A percentile compares a stretch with the other conserved stretches of the same genome.
Evolutionary conservation across 2,329 filamentous ascomycete species (phyloP).

Genomic region (Colletotrichum tropicicola): DNA sequence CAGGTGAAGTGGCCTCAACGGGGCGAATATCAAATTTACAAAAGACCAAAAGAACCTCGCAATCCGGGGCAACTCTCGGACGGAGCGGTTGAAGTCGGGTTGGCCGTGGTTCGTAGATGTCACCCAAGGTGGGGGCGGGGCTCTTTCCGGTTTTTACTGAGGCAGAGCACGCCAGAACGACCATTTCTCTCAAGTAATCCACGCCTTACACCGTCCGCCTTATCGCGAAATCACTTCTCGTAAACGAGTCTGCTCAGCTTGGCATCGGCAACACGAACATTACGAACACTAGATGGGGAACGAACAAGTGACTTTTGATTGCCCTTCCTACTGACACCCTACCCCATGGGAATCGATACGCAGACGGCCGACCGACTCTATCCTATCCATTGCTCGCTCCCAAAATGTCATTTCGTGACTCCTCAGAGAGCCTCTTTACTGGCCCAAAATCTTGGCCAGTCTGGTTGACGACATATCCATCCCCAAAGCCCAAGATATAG

Average conservation of each 20-base stretch:
- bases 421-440: slow-evolving; percentile 1
- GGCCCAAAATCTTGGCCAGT: slow-evolving; percentile 3
- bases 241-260: neutral
- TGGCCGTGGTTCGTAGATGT: slow-evolving; percentile 15
- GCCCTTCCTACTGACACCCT: slow-evolving; percentile 16
- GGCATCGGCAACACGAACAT: neutral
- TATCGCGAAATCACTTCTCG: neutral
- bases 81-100: slow-evolving; percentile 1
- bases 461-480: slow-evolving; percentile 24
- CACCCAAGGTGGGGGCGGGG: slow-evolving; percentile 28
- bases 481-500: slow-evolving; percentile 24
- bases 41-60: neutral
- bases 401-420: slow-evolving; percentile 5
- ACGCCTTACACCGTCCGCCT: neutral
- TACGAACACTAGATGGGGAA: neutral
- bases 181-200: neutral
- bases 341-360: slow-evolving; percentile 20
- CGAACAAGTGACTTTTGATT: slow-evolving; percentile 27
- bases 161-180: neutral
- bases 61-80: neutral
- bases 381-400: slow-evolving; percentile 22
- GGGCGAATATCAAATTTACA: too few relatives aligned
- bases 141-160: slow-evolving; percentile 2
- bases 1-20: neutral
- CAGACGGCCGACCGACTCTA: slow-evolving; percentile 23